A percentile compares a stretch with the other conserved stretches of the same genome.
Conservation (phyloP, 805 yeast species). For the Wickerhamomyces mucosus region DNA sequence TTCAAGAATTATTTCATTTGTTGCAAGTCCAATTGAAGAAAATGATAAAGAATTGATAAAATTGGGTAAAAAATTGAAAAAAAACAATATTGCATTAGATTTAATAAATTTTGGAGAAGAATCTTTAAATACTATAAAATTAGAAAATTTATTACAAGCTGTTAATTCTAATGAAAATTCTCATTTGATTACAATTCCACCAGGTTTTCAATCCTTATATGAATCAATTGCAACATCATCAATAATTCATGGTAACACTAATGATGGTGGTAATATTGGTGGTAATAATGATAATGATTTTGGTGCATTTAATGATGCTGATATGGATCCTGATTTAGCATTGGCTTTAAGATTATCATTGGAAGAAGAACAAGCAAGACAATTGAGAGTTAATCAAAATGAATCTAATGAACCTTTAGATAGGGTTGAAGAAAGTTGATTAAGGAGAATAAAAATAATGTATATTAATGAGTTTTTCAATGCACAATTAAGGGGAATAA, state of each 20-base stretch:
- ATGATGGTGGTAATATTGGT: constrained; percentile 26
- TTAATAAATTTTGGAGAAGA: constrained; percentile 90
- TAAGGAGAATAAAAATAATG: too few relatives aligned
- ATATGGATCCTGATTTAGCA: constrained; percentile 95
- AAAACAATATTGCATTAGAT: constrained; percentile 85
- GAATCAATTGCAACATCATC: constrained; percentile 75
- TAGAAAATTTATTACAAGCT: constrained; percentile 67
- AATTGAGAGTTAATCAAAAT: too few relatives aligned
- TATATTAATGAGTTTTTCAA: too few relatives aligned
- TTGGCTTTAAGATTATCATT: constrained; percentile 88
- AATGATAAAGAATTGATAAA: constrained; percentile 63
- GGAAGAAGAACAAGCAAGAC: constrained; percentile 91
- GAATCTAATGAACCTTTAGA: too few relatives aligned
- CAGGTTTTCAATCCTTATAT: constrained; percentile 77
- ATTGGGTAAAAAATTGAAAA: constrained; percentile 86
- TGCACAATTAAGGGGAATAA: too few relatives aligned
- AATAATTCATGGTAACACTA: constrained; percentile 59
- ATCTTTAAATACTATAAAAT: constrained; percentile 59
- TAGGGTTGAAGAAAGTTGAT: too few relatives aligned
- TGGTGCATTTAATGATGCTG: constrained; percentile 74
- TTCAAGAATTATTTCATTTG: constrained; percentile 83
- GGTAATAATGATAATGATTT: constrained; percentile 41
- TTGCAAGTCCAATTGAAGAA: constrained; percentile 77
- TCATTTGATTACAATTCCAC: constrained; percentile 78
- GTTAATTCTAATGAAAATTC: constrained; percentile 69